Conservation (phyloP, 345 rosid genomes). For the Pugionium dolabratum region DNA sequence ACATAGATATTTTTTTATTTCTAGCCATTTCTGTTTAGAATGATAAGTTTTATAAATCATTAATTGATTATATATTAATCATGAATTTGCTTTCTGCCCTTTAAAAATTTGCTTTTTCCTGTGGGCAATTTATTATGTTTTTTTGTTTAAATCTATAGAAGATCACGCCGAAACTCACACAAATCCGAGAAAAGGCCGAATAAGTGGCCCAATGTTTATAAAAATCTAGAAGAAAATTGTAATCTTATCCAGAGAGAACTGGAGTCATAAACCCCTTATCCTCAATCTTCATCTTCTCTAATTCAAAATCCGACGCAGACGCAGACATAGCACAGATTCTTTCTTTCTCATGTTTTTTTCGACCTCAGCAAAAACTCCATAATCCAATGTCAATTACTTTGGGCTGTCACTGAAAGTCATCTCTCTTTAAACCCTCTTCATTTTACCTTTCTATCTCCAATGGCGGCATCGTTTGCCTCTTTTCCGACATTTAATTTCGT, state of each 20-base stretch:
- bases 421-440: not conserved
- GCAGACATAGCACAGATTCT: not conserved
- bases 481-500: constrained; percentile 41
- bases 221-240: not conserved
- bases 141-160: no score
- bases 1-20: not conserved
- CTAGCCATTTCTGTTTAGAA: not conserved
- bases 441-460: constrained; percentile 4
- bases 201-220: not conserved
- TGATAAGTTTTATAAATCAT: not conserved
- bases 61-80: not conserved
- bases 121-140: no score
- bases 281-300: constrained; percentile 8
- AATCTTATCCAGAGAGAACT: constrained; percentile 38
- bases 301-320: constrained; percentile 20
- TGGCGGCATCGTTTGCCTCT: constrained; percentile 44
- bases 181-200: not conserved
- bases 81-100: not conserved
- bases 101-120: no score
- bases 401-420: constrained; percentile 15
- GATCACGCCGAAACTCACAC: no score
- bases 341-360: constrained; percentile 11
- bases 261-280: constrained; percentile 41
- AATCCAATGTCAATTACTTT: constrained; percentile 29
- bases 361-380: constrained; percentile 6